Evolutionary conservation across 1,284 basidiomycete species (phyloP).

Genomic region (Boletus coffeatus): DNA sequence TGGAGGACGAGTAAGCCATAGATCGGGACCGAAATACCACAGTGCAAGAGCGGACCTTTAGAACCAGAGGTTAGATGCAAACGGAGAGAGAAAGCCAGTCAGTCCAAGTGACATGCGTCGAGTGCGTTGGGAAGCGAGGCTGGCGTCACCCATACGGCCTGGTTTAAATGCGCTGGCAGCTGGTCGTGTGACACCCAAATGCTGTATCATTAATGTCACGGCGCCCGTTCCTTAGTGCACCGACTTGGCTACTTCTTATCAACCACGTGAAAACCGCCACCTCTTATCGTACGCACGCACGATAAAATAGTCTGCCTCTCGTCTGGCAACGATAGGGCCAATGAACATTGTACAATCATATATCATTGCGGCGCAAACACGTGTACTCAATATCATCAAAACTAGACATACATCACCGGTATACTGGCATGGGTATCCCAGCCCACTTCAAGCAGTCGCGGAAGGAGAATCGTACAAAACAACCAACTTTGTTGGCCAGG

Average conservation of each 20-base stretch:
- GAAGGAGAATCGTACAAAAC: conserved; percentile 34
- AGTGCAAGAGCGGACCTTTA: conserved; percentile 4
- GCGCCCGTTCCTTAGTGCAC: background rate
- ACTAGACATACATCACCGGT: background rate
- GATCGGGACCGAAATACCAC: background rate
- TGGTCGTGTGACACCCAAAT: background rate
- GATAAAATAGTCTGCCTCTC: conserved; percentile 10
- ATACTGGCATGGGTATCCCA: background rate
- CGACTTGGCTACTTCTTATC: background rate
- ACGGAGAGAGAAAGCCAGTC: background rate
- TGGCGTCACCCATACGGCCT: conserved; percentile 9
- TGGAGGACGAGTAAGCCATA: background rate
- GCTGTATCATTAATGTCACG: conserved; percentile 3
- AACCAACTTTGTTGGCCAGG: conserved; percentile 50
- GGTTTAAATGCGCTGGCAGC: background rate
- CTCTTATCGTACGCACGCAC: background rate
- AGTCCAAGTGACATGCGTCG: conserved; percentile 4
- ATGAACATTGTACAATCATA: background rate
- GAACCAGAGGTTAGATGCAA: background rate
- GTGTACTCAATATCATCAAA: conserved; percentile 9
- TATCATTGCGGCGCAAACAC: background rate
- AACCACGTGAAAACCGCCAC: background rate
- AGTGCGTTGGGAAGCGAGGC: background rate
- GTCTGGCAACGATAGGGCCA: background rate
- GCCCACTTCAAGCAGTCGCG: conserved; percentile 12